Conservation (phyloP, 1,139 yeast genomes). For the Suhomyces wounanorum region DNA sequence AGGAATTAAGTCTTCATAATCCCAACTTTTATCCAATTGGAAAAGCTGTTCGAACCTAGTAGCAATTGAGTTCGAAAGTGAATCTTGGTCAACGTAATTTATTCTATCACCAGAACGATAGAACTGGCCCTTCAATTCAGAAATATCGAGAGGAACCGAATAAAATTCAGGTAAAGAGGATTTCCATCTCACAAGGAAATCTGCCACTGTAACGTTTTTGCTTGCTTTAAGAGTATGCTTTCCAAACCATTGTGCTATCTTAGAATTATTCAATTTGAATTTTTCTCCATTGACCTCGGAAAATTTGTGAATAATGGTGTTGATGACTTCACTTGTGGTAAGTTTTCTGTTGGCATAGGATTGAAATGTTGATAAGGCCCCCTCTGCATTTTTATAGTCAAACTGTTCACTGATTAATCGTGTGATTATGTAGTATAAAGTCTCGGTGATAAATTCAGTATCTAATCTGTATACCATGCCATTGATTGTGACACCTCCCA, state of each 20-base stretch:
- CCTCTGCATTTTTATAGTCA: slow-evolving; percentile 23
- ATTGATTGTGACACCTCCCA: slow-evolving; percentile 58
- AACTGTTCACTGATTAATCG: slow-evolving; percentile 48
- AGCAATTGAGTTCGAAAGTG: slow-evolving; percentile 53
- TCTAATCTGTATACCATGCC: slow-evolving; percentile 33
- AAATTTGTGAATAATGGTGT: slow-evolving; percentile 52
- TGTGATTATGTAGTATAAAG: slow-evolving; percentile 48
- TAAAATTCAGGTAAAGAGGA: slow-evolving; percentile 65
- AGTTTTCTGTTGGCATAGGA: slow-evolving; percentile 20
- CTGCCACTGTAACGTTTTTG: slow-evolving; percentile 33
- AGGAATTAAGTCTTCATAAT: slow-evolving; percentile 68
- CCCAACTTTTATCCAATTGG: slow-evolving; percentile 65
- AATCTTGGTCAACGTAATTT: slow-evolving; percentile 50
- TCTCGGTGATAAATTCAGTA: slow-evolving; percentile 27
- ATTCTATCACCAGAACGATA: slow-evolving; percentile 51
- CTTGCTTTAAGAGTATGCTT: slow-evolving; percentile 47
- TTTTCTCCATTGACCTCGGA: slow-evolving; percentile 15
- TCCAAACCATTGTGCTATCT: slow-evolving; percentile 63
- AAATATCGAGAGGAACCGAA: slow-evolving; percentile 55
- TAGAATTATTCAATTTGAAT: slow-evolving; percentile 39
- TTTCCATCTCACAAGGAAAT: slow-evolving; percentile 64
- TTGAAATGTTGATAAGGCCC: slow-evolving; percentile 25
- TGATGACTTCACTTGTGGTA: slow-evolving; percentile 37
- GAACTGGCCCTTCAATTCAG: slow-evolving; percentile 55
- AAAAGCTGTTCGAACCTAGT: slow-evolving; percentile 65